These are phyloP conservation scores for Fusarium burgessii DNA, from an alignment of 2,329 filamentous ascomycete species.

Conservation along the genomic window DNA sequence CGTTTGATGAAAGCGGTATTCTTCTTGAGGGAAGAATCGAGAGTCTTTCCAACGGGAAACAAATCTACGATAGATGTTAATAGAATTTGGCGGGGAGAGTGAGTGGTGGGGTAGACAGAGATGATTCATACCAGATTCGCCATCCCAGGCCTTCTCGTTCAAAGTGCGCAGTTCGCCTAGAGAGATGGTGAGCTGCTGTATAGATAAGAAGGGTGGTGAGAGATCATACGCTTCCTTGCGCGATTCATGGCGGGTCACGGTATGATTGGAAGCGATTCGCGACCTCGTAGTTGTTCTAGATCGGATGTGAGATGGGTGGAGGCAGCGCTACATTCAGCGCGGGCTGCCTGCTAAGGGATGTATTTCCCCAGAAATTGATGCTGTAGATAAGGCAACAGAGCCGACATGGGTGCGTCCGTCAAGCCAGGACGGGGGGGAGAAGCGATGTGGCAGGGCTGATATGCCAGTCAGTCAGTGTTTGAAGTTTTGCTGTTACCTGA, in stretches of 20 bases:
- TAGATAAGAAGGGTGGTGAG: neutral
- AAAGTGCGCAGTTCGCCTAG: slow-evolving; percentile 89
- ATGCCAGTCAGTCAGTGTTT: slow-evolving; percentile 16
- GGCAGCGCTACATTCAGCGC: slow-evolving; percentile 62
- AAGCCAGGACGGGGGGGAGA: slow-evolving; percentile 41
- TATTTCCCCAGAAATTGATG: slow-evolving; percentile 52
- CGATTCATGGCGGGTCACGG: slow-evolving; percentile 69
- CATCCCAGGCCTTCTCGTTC: slow-evolving; percentile 89
- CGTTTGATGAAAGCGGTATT: slow-evolving; percentile 99
- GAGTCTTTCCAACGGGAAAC: slow-evolving; percentile 79
- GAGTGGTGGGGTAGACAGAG: slow-evolving; percentile 32
- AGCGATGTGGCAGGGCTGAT: slow-evolving; percentile 36
- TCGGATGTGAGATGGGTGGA: slow-evolving; percentile 34
- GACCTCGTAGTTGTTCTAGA: slow-evolving; percentile 35
- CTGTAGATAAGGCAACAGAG: slow-evolving; percentile 52
- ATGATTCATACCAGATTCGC: slow-evolving; percentile 77
- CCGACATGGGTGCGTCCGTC: slow-evolving; percentile 56
- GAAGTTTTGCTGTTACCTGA: slow-evolving; percentile 38
- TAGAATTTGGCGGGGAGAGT: slow-evolving; percentile 16
- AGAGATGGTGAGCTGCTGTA: slow-evolving; percentile 29
- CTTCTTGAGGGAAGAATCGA: slow-evolving; percentile 97
- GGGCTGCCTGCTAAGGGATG: slow-evolving; percentile 58
- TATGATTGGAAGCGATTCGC: slow-evolving; percentile 43
- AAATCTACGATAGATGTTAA: slow-evolving; percentile 67
- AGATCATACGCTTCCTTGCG: slow-evolving; percentile 69